phyloP scores from a whole-genome alignment of 2,329 filamentous ascomycete genomes.

The Claviceps sp. region DNA sequence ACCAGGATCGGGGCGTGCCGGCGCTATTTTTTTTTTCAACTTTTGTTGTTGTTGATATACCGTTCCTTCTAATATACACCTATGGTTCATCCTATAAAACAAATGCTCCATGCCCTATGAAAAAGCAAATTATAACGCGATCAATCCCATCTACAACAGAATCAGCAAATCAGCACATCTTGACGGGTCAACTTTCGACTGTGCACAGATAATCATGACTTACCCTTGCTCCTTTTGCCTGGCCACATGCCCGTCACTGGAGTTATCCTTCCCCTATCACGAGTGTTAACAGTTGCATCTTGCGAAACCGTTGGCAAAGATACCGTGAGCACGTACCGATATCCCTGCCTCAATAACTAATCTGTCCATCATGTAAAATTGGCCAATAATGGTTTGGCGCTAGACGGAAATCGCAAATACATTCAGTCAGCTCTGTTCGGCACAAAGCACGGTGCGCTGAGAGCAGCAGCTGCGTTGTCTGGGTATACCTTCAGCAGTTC shows the following conservation, averaged over 20 bases:
- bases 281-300: background rate
- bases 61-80: constrained; percentile 2
- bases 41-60: background rate
- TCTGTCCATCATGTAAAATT: constrained; percentile 85
- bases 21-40: background rate
- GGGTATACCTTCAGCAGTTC: constrained; percentile 74
- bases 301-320: background rate
- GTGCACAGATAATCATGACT: constrained; percentile 16
- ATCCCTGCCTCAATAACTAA: constrained; percentile 86
- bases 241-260: constrained; percentile 50
- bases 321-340: constrained; percentile 36
- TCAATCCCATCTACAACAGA: constrained; percentile 6
- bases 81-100: constrained; percentile 2
- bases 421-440: constrained; percentile 4
- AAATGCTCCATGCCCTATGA: constrained; percentile 3
- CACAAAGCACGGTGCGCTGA: constrained; percentile 3
- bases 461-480: background rate
- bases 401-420: constrained; percentile 22
- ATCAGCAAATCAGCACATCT: background rate
- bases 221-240: constrained; percentile 72
- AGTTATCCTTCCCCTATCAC: constrained; percentile 53
- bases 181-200: too few relatives aligned
- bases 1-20: background rate
- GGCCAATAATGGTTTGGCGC: constrained; percentile 89
- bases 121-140: background rate